These are phyloP conservation scores for Myxozyma nipponensis DNA, from an alignment of 805 yeast species.

Conservation along the genomic window DNA sequence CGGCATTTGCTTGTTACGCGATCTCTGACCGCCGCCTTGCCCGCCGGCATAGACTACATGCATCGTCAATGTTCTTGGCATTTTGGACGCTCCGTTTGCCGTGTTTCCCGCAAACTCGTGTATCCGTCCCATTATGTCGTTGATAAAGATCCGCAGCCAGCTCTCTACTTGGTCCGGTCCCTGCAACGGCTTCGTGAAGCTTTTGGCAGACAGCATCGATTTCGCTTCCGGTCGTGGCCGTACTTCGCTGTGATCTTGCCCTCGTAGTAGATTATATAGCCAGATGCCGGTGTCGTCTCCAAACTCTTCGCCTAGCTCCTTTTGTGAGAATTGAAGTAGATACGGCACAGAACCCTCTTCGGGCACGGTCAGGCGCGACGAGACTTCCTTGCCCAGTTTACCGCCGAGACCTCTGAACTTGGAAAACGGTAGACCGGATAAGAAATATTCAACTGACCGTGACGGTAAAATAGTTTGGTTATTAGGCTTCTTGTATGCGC, in stretches of 20 bases:
- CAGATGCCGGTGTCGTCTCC: conserved; percentile 52
- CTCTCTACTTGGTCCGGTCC: conserved; percentile 54
- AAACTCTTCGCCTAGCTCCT: conserved; percentile 39
- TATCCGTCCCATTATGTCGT: conserved; percentile 69
- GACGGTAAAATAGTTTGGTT: conserved; percentile 66
- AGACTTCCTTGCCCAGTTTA: conserved; percentile 63
- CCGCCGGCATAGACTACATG: conserved; percentile 31
- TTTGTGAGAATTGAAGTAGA: conserved; percentile 47
- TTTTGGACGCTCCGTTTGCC: conserved; percentile 33
- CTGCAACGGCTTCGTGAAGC: conserved; percentile 56
- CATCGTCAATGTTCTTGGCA: conserved; percentile 57
- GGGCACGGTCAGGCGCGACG: conserved; percentile 51
- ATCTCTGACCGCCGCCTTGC: conserved; percentile 23
- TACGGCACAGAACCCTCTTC: conserved; percentile 46
- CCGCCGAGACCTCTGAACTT: conserved; percentile 94
- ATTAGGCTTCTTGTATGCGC: conserved; percentile 80
- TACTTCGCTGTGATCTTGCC: conserved; percentile 54
- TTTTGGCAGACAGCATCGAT: conserved; percentile 86
- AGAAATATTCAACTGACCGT: conserved; percentile 47
- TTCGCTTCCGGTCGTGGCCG: conserved; percentile 59
- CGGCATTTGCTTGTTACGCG: conserved; percentile 30
- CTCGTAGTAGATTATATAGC: conserved; percentile 62
- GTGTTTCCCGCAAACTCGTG: conserved; percentile 56
- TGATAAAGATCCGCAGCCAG: conserved; percentile 82
- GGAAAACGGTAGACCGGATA: conserved; percentile 57